Conservation (phyloP, 768 basidiomycete genomes). For the Naganishia vaughanmartiniae region DNA sequence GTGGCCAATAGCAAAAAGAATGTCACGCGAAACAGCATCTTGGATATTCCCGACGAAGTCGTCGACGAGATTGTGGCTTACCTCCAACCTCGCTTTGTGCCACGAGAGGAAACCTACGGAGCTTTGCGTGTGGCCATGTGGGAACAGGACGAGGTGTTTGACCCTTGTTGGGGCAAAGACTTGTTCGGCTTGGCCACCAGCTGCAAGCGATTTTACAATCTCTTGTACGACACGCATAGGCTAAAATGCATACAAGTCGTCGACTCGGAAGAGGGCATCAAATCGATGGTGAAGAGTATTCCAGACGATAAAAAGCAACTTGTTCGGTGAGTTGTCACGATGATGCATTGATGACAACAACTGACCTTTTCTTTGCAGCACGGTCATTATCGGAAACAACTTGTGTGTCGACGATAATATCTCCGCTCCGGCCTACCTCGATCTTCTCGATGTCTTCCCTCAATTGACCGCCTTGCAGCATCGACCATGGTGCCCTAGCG, state of each 20-base stretch:
- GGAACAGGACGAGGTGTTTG: slow-evolving; percentile 16
- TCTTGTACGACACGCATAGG: slow-evolving; percentile 4
- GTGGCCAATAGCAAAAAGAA: background rate
- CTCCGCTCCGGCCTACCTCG: background rate
- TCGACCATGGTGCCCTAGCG: background rate
- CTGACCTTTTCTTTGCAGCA: background rate
- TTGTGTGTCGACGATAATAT: background rate
- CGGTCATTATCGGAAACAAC: slow-evolving; percentile 20
- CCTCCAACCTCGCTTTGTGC: background rate
- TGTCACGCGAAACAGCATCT: background rate
- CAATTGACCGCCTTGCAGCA: slow-evolving; percentile 4
- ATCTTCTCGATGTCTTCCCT: slow-evolving; percentile 7
- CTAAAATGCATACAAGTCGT: slow-evolving; percentile 11
- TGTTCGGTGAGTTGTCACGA: background rate
- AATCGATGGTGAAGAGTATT: slow-evolving; percentile 11
- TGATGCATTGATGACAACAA: no score
- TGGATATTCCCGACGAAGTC: slow-evolving; percentile 14
- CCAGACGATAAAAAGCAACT: slow-evolving; percentile 1
- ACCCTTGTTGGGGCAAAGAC: slow-evolving; percentile 16
- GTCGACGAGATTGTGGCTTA: background rate
- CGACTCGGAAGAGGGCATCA: slow-evolving; percentile 4
- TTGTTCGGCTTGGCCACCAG: slow-evolving; percentile 16
- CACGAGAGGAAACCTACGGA: background rate
- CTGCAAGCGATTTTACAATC: slow-evolving; percentile 2
- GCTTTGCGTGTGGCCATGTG: background rate